Base-by-base conservation (phyloP, 805 yeast species). In the Kuraishia floccosa region DNA sequence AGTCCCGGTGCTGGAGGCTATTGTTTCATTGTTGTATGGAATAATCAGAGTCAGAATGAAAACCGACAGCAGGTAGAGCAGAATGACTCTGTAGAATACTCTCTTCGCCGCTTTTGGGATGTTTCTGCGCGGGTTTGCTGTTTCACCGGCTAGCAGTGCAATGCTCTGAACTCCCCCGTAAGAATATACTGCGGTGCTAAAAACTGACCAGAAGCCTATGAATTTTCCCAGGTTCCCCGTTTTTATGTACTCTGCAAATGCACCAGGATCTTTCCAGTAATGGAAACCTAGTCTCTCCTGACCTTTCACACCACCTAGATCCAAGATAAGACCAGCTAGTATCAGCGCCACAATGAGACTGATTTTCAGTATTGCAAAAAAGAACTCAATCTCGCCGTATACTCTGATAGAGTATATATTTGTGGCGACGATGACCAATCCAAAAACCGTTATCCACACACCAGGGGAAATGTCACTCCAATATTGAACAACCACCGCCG, bases 401-500 rank as follows among this genome's bases (percentile, higher is more conserved):
- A 2, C 50, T 49, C 4, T 65, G 65, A 1, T 65, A 65, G n/a
- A n/a, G n/a, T n/a, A n/a, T n/a, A n/a, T n/a, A n/a, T n/a, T n/a
- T n/a, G n/a, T n/a, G n/a, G n/a, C n/a, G n/a, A 65, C 51, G 30
- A 70, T 60, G 8, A 66, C 42, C 4, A 57, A 62, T 47, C 71
- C 52, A 39, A 73, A 69, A 10, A 74, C 59, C 4, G 75, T 52
- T 31, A 72, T 69, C 73, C 76, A 69, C 14, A 65, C 72, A n/a
- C 70, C 80, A 5, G 71, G 68, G 35, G 72, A 71, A 17, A 64
- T 41, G 16, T 45, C 58, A 3, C 69, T 61, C 82, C 82, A 74
- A 44, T 69, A 74, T 41, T 63, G 62, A 30, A 74, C 63, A 5
- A 74, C 73, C 35, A 72, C 63, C 1, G 77, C 63, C 10, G 79